These are phyloP conservation scores for Globomyces sp. DNA, from an alignment of 371 early-diverging fungal genomes.

Conservation along the genomic window DNA sequence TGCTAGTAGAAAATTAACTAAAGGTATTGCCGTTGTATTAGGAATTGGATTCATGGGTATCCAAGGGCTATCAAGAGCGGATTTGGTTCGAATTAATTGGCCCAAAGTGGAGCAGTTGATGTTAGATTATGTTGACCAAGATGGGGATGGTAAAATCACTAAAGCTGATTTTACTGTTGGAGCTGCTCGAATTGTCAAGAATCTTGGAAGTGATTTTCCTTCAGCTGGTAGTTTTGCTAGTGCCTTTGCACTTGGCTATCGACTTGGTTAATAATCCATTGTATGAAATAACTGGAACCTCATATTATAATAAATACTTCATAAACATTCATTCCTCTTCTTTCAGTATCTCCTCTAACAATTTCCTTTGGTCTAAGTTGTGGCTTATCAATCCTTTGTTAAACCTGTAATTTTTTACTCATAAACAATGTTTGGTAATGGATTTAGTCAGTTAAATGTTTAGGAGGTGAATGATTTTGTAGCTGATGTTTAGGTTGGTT, in stretches of 20 bases:
- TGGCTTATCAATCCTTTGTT: too few relatives aligned
- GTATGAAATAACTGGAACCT: too few relatives aligned
- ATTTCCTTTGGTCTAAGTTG: too few relatives aligned
- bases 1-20: conserved; percentile 41
- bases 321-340: too few relatives aligned
- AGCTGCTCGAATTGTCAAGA: conserved; percentile 29
- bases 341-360: too few relatives aligned
- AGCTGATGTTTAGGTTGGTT: too few relatives aligned
- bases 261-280: conserved; percentile 29
- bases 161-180: conserved; percentile 34
- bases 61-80: conserved; percentile 34
- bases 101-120: conserved; percentile 31
- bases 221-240: conserved; percentile 40
- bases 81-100: conserved; percentile 43
- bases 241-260: conserved; percentile 41
- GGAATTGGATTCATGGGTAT: conserved; percentile 37
- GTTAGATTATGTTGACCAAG: conserved; percentile 33
- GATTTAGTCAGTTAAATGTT: too few relatives aligned
- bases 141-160: conserved; percentile 45
- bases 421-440: too few relatives aligned
- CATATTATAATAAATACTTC: too few relatives aligned
- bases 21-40: conserved; percentile 32
- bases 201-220: conserved; percentile 38
- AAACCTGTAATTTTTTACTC: too few relatives aligned
- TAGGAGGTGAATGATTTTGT: too few relatives aligned